phyloP scores from a whole-genome alignment of 2,329 filamentous ascomycete species.

The Colletotrichum filicis region DNA sequence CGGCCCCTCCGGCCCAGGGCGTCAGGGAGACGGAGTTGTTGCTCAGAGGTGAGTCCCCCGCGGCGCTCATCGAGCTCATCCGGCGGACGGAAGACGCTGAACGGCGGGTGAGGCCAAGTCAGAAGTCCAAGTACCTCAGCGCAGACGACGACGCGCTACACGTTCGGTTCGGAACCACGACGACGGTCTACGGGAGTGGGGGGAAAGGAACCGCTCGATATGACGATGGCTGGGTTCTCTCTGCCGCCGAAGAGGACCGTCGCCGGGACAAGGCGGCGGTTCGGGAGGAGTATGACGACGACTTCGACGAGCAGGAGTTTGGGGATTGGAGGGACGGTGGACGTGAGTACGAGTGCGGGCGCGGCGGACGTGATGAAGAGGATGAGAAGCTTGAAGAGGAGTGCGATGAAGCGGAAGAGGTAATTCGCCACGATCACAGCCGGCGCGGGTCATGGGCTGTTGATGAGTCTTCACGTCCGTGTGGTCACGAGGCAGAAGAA shows the following conservation, averaged over 20 bases:
- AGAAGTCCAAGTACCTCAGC: background rate
- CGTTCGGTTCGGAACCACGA: background rate
- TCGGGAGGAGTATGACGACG: background rate
- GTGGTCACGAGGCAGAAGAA: background rate
- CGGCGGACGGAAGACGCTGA: background rate
- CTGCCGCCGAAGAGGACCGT: background rate
- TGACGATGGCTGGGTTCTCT: background rate
- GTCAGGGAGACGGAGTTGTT: background rate
- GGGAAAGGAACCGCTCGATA: background rate
- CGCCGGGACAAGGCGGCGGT: background rate
- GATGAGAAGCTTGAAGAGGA: background rate
- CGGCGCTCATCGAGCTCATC: background rate
- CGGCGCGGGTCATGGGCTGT: background rate
- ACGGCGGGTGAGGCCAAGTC: background rate
- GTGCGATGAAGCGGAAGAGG: background rate
- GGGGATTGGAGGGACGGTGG: background rate
- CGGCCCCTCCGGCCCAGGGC: background rate
- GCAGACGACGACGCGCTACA: background rate
- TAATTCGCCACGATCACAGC: background rate
- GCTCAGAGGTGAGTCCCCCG: constrained; percentile 4
- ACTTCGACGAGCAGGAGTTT: background rate
- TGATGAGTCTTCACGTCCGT: background rate
- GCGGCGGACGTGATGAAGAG: background rate
- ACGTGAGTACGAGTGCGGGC: background rate
- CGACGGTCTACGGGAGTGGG: background rate